phyloP scores from a whole-genome alignment of 139 green algal genomes.

The Picochlorum sp. region DNA sequence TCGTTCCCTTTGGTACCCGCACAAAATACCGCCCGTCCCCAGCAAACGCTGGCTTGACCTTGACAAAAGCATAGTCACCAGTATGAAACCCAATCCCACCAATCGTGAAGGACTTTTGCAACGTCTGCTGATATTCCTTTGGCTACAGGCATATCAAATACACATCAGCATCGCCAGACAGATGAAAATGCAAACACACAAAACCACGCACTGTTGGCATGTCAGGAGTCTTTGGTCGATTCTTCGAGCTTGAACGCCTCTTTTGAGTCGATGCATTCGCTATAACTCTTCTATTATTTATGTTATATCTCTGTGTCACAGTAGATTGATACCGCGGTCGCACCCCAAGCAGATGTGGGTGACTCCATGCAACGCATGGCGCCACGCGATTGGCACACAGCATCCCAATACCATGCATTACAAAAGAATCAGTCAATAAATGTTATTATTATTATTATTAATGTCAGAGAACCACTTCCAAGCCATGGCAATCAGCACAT shows the following conservation, averaged over 20 bases:
- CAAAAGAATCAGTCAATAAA: background rate
- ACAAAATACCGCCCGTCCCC: conserved; percentile 83
- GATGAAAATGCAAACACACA: too few species aligned
- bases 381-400: too few species aligned
- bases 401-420: background rate
- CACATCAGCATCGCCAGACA: too few species aligned
- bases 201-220: too few species aligned
- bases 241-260: too few species aligned
- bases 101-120: conserved; percentile 64
- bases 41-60: conserved; percentile 64
- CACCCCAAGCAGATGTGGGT: too few species aligned
- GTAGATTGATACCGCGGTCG: too few species aligned
- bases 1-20: conserved; percentile 39
- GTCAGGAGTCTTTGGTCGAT: too few species aligned
- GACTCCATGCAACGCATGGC: too few species aligned
- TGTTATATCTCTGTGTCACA: too few species aligned
- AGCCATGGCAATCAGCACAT: background rate
- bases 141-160: conserved; percentile 12
- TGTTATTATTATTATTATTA: background rate
- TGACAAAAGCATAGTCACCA: conserved; percentile 58
- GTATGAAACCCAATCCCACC: conserved; percentile 67
- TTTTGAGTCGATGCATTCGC: too few species aligned
- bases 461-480: background rate
- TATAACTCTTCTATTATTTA: too few species aligned
- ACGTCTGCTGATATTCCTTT: conserved; percentile 58